phyloP scores from a whole-genome alignment of 768 basidiomycete species.

The Collybia mongolica region DNA sequence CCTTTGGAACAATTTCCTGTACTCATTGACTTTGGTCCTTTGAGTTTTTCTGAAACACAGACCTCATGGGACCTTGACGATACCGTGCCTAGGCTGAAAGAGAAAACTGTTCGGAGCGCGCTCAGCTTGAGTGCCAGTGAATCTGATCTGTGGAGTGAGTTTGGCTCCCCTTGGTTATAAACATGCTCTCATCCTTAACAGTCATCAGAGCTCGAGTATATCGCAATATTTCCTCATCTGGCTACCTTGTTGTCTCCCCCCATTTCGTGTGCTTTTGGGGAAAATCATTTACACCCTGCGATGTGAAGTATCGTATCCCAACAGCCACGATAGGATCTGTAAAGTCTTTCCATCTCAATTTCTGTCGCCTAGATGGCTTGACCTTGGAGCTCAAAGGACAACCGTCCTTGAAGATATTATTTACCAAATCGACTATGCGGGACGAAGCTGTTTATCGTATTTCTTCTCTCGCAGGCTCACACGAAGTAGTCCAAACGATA shows the following conservation, averaged over 20 bases:
- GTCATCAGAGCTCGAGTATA: conserved; percentile 35
- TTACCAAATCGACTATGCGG: conserved; percentile 37
- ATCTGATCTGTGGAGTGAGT: conserved; percentile 33
- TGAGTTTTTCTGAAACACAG: conserved; percentile 29
- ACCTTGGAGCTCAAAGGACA: conserved; percentile 45
- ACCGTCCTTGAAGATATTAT: conserved; percentile 45
- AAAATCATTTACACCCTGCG: conserved; percentile 33
- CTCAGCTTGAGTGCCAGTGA: conserved; percentile 29
- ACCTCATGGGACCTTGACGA: conserved; percentile 2
- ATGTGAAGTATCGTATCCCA: conserved; percentile 43
- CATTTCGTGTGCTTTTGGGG: conserved; percentile 46
- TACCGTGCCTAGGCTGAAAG: conserved; percentile 19
- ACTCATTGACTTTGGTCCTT: conserved; percentile 42
- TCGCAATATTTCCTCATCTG: conserved; percentile 31
- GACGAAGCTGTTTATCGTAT: conserved; percentile 43
- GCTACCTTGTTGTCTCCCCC: conserved; percentile 40
- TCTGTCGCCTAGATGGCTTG: conserved; percentile 34
- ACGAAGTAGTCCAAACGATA: too few species aligned
- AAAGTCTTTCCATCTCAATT: conserved; percentile 25
- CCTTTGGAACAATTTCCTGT: conserved; percentile 20
- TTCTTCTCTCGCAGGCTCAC: conserved; percentile 13
- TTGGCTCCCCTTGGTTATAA: background rate
- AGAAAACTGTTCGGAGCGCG: conserved; percentile 26
- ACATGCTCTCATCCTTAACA: conserved; percentile 8
- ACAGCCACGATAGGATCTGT: conserved; percentile 37